Evolutionary conservation across 2,329 filamentous ascomycete genomes (phyloP).

Genomic region (Diaporthe sp.): DNA sequence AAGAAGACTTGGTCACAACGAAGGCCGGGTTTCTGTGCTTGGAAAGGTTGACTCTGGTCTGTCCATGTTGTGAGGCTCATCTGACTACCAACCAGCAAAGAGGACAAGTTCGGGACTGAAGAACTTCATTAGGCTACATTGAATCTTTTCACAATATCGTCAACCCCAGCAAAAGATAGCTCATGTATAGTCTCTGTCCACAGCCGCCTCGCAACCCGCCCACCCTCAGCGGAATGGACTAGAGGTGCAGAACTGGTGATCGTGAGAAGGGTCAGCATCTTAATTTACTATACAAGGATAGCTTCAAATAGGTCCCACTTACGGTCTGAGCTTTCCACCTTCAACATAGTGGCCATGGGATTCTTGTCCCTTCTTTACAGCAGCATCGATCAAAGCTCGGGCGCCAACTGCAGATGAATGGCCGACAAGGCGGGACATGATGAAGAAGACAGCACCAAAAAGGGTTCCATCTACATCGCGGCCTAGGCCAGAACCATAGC

Average conservation of each 20-base stretch:
- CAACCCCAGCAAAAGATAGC: constrained; percentile 8
- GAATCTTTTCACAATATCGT: not conserved
- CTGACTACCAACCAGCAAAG: too few relatives aligned
- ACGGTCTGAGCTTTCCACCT: constrained; percentile 5
- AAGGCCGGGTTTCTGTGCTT: too few relatives aligned
- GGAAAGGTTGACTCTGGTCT: too few relatives aligned
- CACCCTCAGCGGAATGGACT: not conserved
- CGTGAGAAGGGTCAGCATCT: not conserved
- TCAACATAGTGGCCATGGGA: constrained; percentile 3
- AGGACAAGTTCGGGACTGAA: too few relatives aligned
- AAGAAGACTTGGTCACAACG: too few relatives aligned
- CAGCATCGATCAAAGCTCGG: not conserved
- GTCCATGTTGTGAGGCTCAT: too few relatives aligned
- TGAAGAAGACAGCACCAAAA: not conserved
- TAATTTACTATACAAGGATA: not conserved
- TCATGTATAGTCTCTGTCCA: constrained; percentile 24
- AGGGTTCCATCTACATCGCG: not conserved
- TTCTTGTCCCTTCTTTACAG: not conserved
- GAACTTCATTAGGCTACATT: not conserved
- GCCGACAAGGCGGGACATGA: not conserved
- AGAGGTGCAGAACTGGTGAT: not conserved
- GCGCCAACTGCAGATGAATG: not conserved
- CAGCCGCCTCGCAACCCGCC: not conserved
- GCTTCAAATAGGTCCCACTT: not conserved
- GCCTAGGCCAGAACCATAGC: constrained; percentile 20